These are phyloP conservation scores for Solanum rostratum DNA, from an alignment of 257 asterid genomes.

Conservation along the genomic window DNA sequence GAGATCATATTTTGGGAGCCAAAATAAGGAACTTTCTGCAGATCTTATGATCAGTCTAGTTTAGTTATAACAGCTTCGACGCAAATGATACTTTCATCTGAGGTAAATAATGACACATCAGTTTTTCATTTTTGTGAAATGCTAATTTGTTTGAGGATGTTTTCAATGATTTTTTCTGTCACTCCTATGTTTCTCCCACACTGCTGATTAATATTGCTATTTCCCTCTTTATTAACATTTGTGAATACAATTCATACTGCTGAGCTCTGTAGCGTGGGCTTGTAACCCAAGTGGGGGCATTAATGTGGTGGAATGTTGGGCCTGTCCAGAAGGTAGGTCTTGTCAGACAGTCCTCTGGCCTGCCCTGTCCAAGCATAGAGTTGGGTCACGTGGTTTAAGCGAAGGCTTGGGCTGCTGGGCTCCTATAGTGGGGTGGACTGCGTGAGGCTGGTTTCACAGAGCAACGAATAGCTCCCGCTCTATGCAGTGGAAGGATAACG, in stretches of 20 bases:
- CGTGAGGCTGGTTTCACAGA: background rate
- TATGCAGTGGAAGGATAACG: no score
- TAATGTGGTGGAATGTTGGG: background rate
- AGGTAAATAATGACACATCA: background rate
- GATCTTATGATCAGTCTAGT: background rate
- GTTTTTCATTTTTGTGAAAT: background rate
- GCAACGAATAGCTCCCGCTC: no score
- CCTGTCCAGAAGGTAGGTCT: background rate
- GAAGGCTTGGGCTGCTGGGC: background rate
- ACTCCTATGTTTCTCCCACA: background rate
- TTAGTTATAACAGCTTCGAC: background rate
- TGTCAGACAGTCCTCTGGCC: background rate
- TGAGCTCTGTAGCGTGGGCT: background rate
- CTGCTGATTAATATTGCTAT: background rate
- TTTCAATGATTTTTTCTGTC: background rate
- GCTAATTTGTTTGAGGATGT: background rate
- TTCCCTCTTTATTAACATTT: background rate
- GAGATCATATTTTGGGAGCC: constrained; percentile 98
- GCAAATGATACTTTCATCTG: background rate
- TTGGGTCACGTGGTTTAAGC: background rate
- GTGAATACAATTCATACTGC: accelerated
- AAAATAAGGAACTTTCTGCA: constrained; percentile 16
- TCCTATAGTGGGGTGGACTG: background rate
- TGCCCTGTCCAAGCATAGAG: background rate
- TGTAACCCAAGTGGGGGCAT: background rate